Evolutionary conservation across 371 early-diverging fungal genomes (phyloP).

Genomic region (Mucor mucedo): DNA sequence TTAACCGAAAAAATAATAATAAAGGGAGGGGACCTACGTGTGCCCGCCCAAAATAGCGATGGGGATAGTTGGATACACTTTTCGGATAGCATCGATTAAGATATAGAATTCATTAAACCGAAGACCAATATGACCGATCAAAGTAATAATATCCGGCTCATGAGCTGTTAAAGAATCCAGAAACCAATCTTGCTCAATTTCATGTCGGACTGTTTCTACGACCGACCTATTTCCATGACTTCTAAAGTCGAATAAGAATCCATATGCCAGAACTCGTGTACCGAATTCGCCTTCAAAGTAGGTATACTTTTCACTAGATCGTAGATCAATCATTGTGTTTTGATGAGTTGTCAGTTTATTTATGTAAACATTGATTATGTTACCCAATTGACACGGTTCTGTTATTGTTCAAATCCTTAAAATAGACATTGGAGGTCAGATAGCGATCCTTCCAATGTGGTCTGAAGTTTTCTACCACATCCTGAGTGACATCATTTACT

Average conservation of each 20-base stretch:
- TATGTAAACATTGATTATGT: neutral
- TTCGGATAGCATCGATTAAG: conserved; percentile 57
- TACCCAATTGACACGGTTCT: conserved; percentile 58
- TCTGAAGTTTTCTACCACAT: conserved; percentile 44
- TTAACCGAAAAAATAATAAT: neutral
- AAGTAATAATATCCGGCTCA: conserved; percentile 57
- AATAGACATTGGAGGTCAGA: conserved; percentile 60
- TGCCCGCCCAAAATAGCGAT: conserved; percentile 67
- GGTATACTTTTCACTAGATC: conserved; percentile 43
- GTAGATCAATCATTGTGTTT: neutral
- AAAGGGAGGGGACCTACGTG: conserved; percentile 19
- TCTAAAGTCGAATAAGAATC: conserved; percentile 60
- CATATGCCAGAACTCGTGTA: conserved; percentile 61
- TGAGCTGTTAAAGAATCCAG: conserved; percentile 50
- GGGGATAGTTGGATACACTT: conserved; percentile 54
- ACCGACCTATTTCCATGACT: conserved; percentile 46
- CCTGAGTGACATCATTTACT: conserved; percentile 41
- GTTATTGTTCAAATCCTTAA: conserved; percentile 47
- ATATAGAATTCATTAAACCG: conserved; percentile 53
- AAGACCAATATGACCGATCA: conserved; percentile 61
- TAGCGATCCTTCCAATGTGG: conserved; percentile 61
- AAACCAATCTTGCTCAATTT: conserved; percentile 63
- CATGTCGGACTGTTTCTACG: conserved; percentile 49
- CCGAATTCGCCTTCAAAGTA: conserved; percentile 62
- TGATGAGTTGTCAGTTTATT: neutral